Base-by-base conservation (phyloP, 208 protist genomes). In the Wallacemonas sp. region DNA sequence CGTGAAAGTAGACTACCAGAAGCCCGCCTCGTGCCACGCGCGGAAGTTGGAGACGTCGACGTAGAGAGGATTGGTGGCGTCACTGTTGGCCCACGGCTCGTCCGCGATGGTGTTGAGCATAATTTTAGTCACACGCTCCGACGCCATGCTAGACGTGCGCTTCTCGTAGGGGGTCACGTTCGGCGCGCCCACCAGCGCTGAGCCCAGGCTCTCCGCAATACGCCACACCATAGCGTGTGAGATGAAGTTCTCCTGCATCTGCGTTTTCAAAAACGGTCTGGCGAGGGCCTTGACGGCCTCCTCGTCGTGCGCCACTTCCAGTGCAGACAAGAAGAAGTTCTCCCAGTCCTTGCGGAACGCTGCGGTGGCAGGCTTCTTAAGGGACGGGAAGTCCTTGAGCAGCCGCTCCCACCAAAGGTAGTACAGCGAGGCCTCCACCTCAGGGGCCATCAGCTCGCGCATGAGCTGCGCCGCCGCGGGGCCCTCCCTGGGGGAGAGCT, bases 81-180 rank as follows among this genome's bases (percentile, higher is more conserved):
- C 84, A 41, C 83, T 49, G 77, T 87, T 62, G 1, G 88, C 73
- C 91, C 91, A 96, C 19, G 88, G 86, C 71, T 96, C 79, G 51
- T 91, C 82, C 1, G 79, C 86, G 56, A 96, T 82, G 22, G 91
- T 96, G 70, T 96, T 87, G 12, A 94, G 74, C 80, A 88, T 82
- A 31, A 94, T 73, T 64, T 94, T 96, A 22, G 91, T 94, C 51
- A 96, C 82, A 2, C 85, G 86, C 80, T 96, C 91, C 49, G 90
- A 72, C 22, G 63, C 82, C n/a, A 81, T 58, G 22, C 84, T 75
- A 6, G 80, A 78, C 0, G 72, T 62, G 44, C 79, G 83, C 26
- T 67, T 71, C 71, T 86, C 84, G 51, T 93, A 82, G 31, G 44
- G 59, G 3, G 70, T 73, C 38, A 64, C 61, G n/a, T 62, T 36